These are phyloP conservation scores for Rhodotorula toruloides DNA, from an alignment of 768 basidiomycete species.

Conservation along the genomic window DNA sequence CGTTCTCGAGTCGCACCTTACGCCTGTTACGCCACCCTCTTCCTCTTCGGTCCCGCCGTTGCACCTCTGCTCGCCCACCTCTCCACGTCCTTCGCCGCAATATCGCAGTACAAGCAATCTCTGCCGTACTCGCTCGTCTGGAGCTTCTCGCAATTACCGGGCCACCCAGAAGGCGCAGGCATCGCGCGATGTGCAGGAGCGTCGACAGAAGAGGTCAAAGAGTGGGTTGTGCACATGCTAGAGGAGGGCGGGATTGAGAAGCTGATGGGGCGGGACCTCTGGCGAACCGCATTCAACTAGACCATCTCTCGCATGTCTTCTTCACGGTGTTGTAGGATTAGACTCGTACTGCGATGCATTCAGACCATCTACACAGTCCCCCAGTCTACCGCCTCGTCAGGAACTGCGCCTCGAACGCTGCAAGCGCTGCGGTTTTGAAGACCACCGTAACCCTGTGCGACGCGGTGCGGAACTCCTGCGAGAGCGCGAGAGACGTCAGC, in stretches of 20 bases:
- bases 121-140: constrained; percentile 66
- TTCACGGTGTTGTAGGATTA: neutral
- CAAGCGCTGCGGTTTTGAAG: constrained; percentile 32
- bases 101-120: constrained; percentile 59
- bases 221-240: constrained; percentile 39
- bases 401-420: constrained; percentile 30
- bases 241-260: constrained; percentile 19
- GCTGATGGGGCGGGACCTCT: constrained; percentile 37
- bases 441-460: constrained; percentile 26
- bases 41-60: constrained; percentile 68
- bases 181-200: constrained; percentile 40
- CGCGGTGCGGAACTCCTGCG: constrained; percentile 28
- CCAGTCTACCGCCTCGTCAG: constrained; percentile 2
- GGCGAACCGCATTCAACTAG: constrained; percentile 29
- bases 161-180: constrained; percentile 10
- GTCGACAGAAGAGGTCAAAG: constrained; percentile 39
- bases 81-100: constrained; percentile 52
- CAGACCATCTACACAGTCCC: neutral
- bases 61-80: constrained; percentile 54
- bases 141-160: constrained; percentile 64
- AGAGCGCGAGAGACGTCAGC: neutral
- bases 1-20: constrained; percentile 68
- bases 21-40: constrained; percentile 79
- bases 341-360: neutral
- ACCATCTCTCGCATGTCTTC: neutral